A percentile compares a stretch with the other conserved stretches of the same genome.
Evolutionary conservation across 805 yeast genomes (phyloP).

Genomic region (Candida maris): DNA sequence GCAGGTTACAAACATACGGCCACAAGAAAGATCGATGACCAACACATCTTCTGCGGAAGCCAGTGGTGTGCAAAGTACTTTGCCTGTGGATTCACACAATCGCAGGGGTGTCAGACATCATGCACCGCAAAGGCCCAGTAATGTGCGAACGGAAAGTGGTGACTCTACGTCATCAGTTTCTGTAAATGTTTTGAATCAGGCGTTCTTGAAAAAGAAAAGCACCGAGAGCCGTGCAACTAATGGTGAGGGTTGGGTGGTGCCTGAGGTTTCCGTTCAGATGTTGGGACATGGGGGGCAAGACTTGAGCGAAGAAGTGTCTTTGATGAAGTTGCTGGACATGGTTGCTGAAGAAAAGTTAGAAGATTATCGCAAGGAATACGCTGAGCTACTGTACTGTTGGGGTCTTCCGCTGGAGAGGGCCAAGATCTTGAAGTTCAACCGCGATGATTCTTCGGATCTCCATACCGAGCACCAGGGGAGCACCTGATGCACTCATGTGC

Average conservation of each 20-base stretch:
- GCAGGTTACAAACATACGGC: slow-evolving; percentile 6
- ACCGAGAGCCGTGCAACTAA: neutral
- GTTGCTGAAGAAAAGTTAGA: slow-evolving; percentile 36
- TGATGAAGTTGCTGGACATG: slow-evolving; percentile 38
- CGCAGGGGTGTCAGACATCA: slow-evolving; percentile 26
- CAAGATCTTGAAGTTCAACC: slow-evolving; percentile 71
- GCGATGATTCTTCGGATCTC: slow-evolving; percentile 18
- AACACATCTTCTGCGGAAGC: slow-evolving; percentile 23
- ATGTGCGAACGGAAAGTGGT: slow-evolving; percentile 6
- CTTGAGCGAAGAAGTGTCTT: slow-evolving; percentile 40
- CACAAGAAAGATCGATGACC: slow-evolving; percentile 21
- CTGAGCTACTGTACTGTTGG: slow-evolving; percentile 76
- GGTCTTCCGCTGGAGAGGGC: slow-evolving; percentile 77
- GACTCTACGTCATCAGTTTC: slow-evolving; percentile 17
- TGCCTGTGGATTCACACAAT: slow-evolving; percentile 26
- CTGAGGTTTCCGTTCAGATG: slow-evolving; percentile 44
- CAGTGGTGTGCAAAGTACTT: slow-evolving; percentile 23
- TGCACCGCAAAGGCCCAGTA: neutral
- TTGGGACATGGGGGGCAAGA: slow-evolving; percentile 42
- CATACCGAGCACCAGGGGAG: slow-evolving; percentile 26
- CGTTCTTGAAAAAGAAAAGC: slow-evolving; percentile 18
- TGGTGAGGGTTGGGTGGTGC: slow-evolving; percentile 6
- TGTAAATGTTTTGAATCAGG: slow-evolving; percentile 23
- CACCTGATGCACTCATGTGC: too few relatives aligned
- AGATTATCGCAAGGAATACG: slow-evolving; percentile 62